These are phyloP conservation scores for Schizopora paradoxa DNA, from an alignment of 1,284 basidiomycete genomes.

Conservation along the genomic window DNA sequence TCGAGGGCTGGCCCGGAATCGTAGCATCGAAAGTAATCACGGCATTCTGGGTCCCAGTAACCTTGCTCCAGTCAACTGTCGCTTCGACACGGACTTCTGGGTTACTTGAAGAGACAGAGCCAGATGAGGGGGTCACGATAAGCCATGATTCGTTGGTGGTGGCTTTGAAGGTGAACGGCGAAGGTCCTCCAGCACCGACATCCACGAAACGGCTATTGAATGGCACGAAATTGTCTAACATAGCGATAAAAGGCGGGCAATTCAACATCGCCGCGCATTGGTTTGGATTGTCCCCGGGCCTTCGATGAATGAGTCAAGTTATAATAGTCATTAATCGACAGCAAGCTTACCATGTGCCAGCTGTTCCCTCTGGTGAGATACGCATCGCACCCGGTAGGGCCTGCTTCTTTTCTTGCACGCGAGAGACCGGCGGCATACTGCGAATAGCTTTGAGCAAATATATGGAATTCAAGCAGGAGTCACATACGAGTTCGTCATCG, in stretches of 20 bases:
- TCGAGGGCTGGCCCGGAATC: conserved; percentile 6
- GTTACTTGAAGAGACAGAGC: conserved; percentile 42
- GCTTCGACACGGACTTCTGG: conserved; percentile 53
- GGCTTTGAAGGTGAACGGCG: conserved; percentile 51
- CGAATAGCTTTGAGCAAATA: conserved; percentile 1
- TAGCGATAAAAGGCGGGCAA: conserved; percentile 50
- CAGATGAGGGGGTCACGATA: conserved; percentile 39
- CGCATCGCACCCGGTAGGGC: conserved; percentile 56
- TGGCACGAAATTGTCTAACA: conserved; percentile 51
- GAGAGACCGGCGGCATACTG: conserved; percentile 52
- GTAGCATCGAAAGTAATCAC: conserved; percentile 12
- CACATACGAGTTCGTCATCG: conserved; percentile 52
- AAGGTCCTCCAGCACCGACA: conserved; percentile 55
- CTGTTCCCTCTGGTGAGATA: conserved; percentile 54
- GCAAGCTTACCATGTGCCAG: conserved; percentile 45
- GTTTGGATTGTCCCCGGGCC: conserved; percentile 57
- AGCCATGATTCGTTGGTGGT: conserved; percentile 51
- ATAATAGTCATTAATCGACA: background rate
- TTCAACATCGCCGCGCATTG: conserved; percentile 46
- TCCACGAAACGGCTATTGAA: conserved; percentile 52
- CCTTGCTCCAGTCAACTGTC: conserved; percentile 55
- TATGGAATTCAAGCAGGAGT: background rate
- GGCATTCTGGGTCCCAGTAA: conserved; percentile 24
- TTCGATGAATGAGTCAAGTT: conserved; percentile 21
- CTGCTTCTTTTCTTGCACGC: conserved; percentile 52